A percentile compares a stretch with the other conserved stretches of the same genome.
Evolutionary conservation across 352 stramenopile genomes (phyloP).

Genomic region (Globisporangium takayamanum): DNA sequence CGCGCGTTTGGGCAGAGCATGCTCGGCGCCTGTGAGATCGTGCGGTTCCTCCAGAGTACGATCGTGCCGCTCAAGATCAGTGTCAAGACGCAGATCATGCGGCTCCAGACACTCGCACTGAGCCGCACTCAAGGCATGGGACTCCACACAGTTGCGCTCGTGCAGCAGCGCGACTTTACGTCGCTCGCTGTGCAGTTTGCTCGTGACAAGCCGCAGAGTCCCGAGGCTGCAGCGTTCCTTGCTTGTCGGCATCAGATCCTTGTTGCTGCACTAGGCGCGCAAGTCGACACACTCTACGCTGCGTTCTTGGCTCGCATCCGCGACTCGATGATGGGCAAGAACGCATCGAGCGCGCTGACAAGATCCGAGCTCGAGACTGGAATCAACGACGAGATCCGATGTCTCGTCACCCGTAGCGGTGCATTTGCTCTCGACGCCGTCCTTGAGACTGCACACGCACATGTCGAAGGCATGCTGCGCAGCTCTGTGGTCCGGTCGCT

Average conservation of each 20-base stretch:
- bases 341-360: background rate
- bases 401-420: conserved; percentile 24
- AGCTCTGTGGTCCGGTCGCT: conserved; percentile 41
- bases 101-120: conserved; percentile 43
- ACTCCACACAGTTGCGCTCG: conserved; percentile 38
- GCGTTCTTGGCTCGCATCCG: conserved; percentile 34
- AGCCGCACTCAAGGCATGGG: conserved; percentile 48
- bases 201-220: conserved; percentile 18
- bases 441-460: conserved; percentile 36
- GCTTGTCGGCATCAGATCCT: conserved; percentile 31
- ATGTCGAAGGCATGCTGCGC: conserved; percentile 29
- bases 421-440: conserved; percentile 28
- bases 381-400: conserved; percentile 48
- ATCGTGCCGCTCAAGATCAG: conserved; percentile 40
- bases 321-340: conserved; percentile 21
- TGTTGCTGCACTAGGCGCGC: conserved; percentile 24
- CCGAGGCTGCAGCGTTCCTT: conserved; percentile 36
- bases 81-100: conserved; percentile 47
- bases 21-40: conserved; percentile 53
- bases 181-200: conserved; percentile 43
- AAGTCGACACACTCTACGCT: conserved; percentile 43
- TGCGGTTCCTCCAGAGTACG: conserved; percentile 52
- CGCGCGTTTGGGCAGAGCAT: conserved; percentile 63
- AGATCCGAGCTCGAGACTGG: conserved; percentile 38
- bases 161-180: conserved; percentile 55